These are phyloP conservation scores for Backusella tuberculispora DNA, from an alignment of 192 early-diverging fungal species.

Conservation along the genomic window DNA sequence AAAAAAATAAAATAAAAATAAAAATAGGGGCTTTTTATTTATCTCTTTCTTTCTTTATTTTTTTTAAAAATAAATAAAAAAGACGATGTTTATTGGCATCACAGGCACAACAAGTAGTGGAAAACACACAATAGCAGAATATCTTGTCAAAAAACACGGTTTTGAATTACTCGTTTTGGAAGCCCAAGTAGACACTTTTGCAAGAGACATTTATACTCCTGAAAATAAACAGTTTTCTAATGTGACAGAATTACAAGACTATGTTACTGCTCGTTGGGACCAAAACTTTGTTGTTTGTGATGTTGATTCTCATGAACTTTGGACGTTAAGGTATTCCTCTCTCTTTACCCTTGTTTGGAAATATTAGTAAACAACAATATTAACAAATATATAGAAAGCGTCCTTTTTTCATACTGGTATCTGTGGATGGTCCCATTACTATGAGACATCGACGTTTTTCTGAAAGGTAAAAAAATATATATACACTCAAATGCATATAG, in stretches of 20 bases:
- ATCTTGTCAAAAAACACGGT: slow-evolving; percentile 53
- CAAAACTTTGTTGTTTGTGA: slow-evolving; percentile 74
- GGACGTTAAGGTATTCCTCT: slow-evolving; percentile 49
- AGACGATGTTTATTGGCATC: slow-evolving; percentile 72
- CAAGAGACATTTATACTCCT: not conserved
- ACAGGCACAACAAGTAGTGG: slow-evolving; percentile 69
- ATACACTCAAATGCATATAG: not conserved
- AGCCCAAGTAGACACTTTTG: not conserved
- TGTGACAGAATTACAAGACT: slow-evolving; percentile 59
- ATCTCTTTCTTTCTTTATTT: not conserved
- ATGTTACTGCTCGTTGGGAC: slow-evolving; percentile 79
- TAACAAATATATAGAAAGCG: slow-evolving; percentile 54
- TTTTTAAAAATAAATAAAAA: not conserved
- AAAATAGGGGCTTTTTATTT: not conserved
- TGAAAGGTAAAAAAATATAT: slow-evolving; percentile 35
- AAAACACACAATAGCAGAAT: slow-evolving; percentile 63
- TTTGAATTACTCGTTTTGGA: slow-evolving; percentile 52
- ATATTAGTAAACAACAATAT: not conserved
- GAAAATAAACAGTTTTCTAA: slow-evolving; percentile 50
- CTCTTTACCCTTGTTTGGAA: not conserved
- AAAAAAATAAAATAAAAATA: not conserved
- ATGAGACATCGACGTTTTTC: slow-evolving; percentile 68
- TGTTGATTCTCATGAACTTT: slow-evolving; percentile 57
- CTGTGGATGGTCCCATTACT: slow-evolving; percentile 80
- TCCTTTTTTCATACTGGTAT: slow-evolving; percentile 82